A percentile compares a stretch with the other conserved stretches of the same genome.
Conservation (phyloP, 2,329 filamentous ascomycete genomes). For the Paraconiothyrium sp. region DNA sequence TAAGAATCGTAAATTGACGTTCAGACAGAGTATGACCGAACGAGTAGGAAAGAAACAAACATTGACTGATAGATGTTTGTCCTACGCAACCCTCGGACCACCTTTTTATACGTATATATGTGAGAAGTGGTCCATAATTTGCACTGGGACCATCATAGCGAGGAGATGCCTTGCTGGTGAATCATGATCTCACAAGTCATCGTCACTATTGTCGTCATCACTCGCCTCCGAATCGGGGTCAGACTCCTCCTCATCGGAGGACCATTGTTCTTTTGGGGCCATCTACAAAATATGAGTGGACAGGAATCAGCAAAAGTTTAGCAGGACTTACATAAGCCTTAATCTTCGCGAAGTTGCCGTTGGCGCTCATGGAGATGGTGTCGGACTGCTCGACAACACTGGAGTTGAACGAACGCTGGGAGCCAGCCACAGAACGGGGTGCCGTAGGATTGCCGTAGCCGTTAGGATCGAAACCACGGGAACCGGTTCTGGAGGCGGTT, state of each 20-base stretch:
- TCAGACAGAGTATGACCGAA: not conserved
- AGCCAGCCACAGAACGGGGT: constrained; percentile 23
- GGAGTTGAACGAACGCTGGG: constrained; percentile 33
- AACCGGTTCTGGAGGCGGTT: constrained; percentile 17
- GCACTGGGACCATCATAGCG: not conserved
- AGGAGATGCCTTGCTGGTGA: not conserved
- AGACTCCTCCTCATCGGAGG: constrained; percentile 55
- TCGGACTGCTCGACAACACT: constrained; percentile 37
- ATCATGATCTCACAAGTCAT: constrained; percentile 25
- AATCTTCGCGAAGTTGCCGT: constrained; percentile 42
- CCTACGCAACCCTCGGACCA: not conserved
- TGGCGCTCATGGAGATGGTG: constrained; percentile 13
- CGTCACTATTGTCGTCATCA: constrained; percentile 49
- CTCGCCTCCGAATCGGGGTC: constrained; percentile 47
- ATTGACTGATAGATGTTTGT: not conserved
- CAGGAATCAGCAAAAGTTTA: not conserved
- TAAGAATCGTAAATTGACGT: not conserved
- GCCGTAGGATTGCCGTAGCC: constrained; percentile 30
- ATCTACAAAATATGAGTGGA: constrained; percentile 21
- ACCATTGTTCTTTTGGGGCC: constrained; percentile 33
- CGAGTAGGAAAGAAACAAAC: not conserved
- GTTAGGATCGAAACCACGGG: constrained; percentile 29
- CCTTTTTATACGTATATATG: not conserved
- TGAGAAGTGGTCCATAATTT: not conserved
- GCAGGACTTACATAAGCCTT: constrained; percentile 36